Base-by-base conservation (phyloP, 2,329 filamentous ascomycete genomes). In the Fonsecaea pedrosoi region DNA sequence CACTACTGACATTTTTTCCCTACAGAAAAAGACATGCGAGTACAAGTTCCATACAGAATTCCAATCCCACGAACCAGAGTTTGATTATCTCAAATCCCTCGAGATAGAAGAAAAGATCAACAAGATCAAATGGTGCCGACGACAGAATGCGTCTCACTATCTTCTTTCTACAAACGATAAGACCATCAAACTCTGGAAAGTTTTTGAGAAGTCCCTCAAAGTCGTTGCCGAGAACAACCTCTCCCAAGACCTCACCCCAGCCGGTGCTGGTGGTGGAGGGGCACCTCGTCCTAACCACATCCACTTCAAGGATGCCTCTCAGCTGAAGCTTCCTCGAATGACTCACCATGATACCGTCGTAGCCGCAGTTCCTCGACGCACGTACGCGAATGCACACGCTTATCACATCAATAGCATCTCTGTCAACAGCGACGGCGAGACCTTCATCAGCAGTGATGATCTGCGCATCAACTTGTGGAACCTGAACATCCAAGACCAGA, bases 51-150 rank as follows among this genome's bases (percentile, higher is more conserved):
- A 99, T 81, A 99, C 95, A 79, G 95, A 99, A 78, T 99, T 99
- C 76, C 95, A 99, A 84, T 99, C 95, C 75, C 95, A 99, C 83
- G 95, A 99, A 79, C 95, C 95, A 70, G 95, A 99, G 81, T 99
- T 99, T 81, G 95, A 99, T 81, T 99, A 99, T 80, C 88, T 99
- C 72, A 99, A 99, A 82, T 99, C 95, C 38, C 87, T 99, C 74
- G 95, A 99, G 82, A 99, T 99, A 77, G 95, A 99, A 86, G 95
- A 99, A 82, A 99, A 99, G 84, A 99, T 99, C 86, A 99, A 99
- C 87, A 99, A 99, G 86, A 99, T 99, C 83, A 99, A 98, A 82
- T 99, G 95, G 95, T 99, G 95, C 81, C 90, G 91, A 77, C 90
- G 95, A 81, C 94, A 98, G 82, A 99, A 99, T 85, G 92, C 94